Conservation (phyloP, 2,329 filamentous ascomycete species). For the Boeremia lycopersici region DNA sequence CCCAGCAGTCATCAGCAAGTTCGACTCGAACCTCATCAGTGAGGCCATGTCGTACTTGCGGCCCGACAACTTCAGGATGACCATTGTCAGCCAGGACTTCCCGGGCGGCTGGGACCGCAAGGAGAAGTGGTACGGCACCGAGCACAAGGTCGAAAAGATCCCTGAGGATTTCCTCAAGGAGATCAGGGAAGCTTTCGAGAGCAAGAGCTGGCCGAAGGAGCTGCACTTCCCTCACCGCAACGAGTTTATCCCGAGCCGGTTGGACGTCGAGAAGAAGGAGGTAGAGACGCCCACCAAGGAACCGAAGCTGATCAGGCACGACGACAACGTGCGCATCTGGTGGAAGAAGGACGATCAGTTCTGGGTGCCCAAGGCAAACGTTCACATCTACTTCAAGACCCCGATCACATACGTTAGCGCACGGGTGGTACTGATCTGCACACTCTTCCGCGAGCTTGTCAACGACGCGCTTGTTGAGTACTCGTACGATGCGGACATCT, state of each 20-base stretch:
- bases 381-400: slow-evolving; percentile 80
- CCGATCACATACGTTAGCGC: slow-evolving; percentile 80
- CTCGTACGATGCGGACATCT: slow-evolving; percentile 93
- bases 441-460: slow-evolving; percentile 83
- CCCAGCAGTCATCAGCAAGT: slow-evolving; percentile 75
- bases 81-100: slow-evolving; percentile 79
- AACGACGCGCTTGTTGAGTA: slow-evolving; percentile 90
- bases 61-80: slow-evolving; percentile 88
- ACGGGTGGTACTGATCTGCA: slow-evolving; percentile 76
- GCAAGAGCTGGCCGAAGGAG: slow-evolving; percentile 67
- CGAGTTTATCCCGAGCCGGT: slow-evolving; percentile 90
- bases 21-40: slow-evolving; percentile 77
- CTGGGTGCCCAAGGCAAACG: slow-evolving; percentile 94
- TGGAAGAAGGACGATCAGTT: slow-evolving; percentile 99
- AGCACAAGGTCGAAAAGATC: slow-evolving; percentile 84
- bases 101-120: slow-evolving; percentile 85
- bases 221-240: slow-evolving; percentile 91
- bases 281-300: slow-evolving; percentile 74
- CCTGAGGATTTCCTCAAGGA: slow-evolving; percentile 75
- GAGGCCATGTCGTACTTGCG: slow-evolving; percentile 74
- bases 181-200: slow-evolving; percentile 67
- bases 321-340: slow-evolving; percentile 81
- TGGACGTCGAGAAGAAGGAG: slow-evolving; percentile 95
- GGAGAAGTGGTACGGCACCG: slow-evolving; percentile 98
- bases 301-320: slow-evolving; percentile 85